Evolutionary conservation across 106 monocot genomes (phyloP), one percentile per base, ranked within the genome.

Genomic region (Amphibolis antarctica): DNA sequence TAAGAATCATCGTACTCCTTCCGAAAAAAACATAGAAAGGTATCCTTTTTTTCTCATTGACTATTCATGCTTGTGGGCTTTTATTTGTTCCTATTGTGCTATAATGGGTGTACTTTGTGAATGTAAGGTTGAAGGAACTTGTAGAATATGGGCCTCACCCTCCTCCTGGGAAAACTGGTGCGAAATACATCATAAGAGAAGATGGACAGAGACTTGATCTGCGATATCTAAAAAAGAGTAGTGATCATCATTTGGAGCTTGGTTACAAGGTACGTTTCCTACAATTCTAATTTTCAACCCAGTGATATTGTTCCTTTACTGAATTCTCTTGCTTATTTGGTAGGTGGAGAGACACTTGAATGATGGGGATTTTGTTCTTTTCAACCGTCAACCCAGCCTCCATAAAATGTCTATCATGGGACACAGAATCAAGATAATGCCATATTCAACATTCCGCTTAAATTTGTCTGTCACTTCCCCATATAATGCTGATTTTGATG

Each of bases 341-440:
- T 74, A 98, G 96, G 96, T 98, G 27, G 96, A 98, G 67, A 70
- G 96, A 21, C 96, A 98, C 65, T 79, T 98, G 64, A 79, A 85
- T 69, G 90, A 98, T 77, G 96, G 96, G 17, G 96, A 98, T 53
- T 98, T 80, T 80, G 96, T 98, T 54, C 87, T 98, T 71, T 98
- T 98, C 75, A 98, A 98, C 36, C 86, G 96, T 29, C 96, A 98
- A 29, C 96, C 96, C 22, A 90, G 90, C 65, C 96, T 98, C 27
- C 96, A 98, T 63, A 98, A 98, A 82, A 98, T 98, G 96, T 98
- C 96, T 42, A 98, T 98, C 23, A 98, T 98, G 96, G 96, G 96
- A 1, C 96, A 98, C 56, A 75, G 90, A 26, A 98, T 98, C 22
- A 90, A 86, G 60, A 98, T 98, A 15, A 98, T 98, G 96, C 96